These are phyloP conservation scores for Heliamphora pulchella DNA, from an alignment of 179 eudicot genomes.

Conservation along the genomic window DNA sequence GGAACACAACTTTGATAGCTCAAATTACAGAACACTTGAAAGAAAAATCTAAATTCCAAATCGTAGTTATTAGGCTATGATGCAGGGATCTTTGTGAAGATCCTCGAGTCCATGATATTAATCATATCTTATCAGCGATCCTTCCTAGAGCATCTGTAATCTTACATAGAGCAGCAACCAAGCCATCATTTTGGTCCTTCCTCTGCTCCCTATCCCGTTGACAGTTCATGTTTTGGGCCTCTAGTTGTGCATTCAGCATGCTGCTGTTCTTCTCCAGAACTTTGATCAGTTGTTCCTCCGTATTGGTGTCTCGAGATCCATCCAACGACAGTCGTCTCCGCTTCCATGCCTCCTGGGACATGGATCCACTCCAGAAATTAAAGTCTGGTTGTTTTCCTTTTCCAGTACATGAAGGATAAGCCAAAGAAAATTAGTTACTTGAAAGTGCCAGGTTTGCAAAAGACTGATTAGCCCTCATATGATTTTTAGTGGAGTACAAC, in stretches of 20 bases:
- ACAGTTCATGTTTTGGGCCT: conserved; percentile 32
- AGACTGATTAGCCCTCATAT: not conserved
- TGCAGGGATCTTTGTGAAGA: conserved; percentile 1
- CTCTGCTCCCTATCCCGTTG: conserved; percentile 42
- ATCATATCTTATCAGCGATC: conserved; percentile 47
- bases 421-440: not conserved
- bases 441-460: not conserved
- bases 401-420: conserved; percentile 23
- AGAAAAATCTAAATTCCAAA: not conserved
- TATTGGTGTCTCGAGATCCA: conserved; percentile 18
- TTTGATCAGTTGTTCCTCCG: conserved; percentile 26
- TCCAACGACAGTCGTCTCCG: conserved; percentile 32
- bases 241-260: conserved; percentile 31
- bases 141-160: conserved; percentile 39
- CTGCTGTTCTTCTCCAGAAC: conserved; percentile 35
- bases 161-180: conserved; percentile 44
- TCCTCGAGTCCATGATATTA: not conserved
- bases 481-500: not conserved
- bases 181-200: conserved; percentile 36
- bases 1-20: not conserved
- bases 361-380: conserved; percentile 22
- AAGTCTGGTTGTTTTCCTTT: conserved; percentile 27
- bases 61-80: not conserved
- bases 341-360: conserved; percentile 35
- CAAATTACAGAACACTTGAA: not conserved